Base-by-base conservation (phyloP, 768 basidiomycete genomes). In the Leccinellum rugosiceps region DNA sequence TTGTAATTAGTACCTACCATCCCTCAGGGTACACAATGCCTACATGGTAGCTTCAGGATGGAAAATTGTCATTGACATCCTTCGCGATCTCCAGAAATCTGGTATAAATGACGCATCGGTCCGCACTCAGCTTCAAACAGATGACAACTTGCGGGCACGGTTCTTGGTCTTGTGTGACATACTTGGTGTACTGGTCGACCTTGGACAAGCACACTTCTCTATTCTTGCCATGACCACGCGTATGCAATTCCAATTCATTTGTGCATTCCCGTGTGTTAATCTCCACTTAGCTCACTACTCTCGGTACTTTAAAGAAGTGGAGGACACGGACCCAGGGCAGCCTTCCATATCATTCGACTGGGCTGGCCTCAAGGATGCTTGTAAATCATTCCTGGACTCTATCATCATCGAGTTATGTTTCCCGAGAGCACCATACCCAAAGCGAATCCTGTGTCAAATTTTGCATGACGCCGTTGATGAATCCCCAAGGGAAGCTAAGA, bases 31-130 rank as follows among this genome's bases (percentile, higher is more conserved):
- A 53, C 91, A 94, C 71, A 94, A 93, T 67, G 71, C 83, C 8
- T 92, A 90, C 70, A 83, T 88, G 81, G 77, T 92, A 32, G 87
- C 90, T n/a, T 84, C 89, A 15, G 87, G 83, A 1, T 94, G 92
- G 92, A 88, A 80, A 61, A 74, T 92, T 49, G 83, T 89, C n/a
- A 70, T 78, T 4, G 78, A 85, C 56, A 76, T 76, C 31, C 74
- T 93, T 53, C 77, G 77, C 52, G 76, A 81, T 26, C 74, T 92
- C 47, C 74, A 78, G n/a, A 72, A 78, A 17, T 73, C 76, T 13
- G 86, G 85, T 31, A 61, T 90, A 17, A 71, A 76, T 8, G 85
- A 91, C 56, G 65, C 70, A 28, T 77, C 75, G 31, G 74, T 84
- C 56, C 83, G 83, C 55, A 59, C 62, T 3, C 79, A 83, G 58